Conservation (phyloP, 2,329 filamentous ascomycete species). For the Aschersonia sp. region DNA sequence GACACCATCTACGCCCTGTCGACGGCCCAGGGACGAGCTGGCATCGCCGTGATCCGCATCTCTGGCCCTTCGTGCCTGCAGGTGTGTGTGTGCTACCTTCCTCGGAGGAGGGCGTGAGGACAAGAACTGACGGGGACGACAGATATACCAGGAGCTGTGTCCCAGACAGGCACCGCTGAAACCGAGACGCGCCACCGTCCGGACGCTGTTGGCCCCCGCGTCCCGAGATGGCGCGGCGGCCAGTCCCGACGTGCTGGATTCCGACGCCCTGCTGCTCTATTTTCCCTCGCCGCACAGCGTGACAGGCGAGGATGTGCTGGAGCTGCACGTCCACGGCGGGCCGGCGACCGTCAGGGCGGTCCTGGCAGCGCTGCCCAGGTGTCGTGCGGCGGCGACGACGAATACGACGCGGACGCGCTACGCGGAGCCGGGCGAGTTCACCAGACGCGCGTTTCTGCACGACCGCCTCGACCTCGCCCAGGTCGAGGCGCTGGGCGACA, state of each 20-base stretch:
- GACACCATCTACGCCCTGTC: slow-evolving; percentile 87
- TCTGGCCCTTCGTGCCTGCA: slow-evolving; percentile 64
- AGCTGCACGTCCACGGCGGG: slow-evolving; percentile 90
- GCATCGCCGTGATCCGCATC: slow-evolving; percentile 79
- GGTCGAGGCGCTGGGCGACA: slow-evolving; percentile 51
- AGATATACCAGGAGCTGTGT: slow-evolving; percentile 38
- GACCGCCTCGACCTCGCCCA: slow-evolving; percentile 75
- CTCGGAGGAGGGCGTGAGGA: background rate
- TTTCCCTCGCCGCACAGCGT: slow-evolving; percentile 72
- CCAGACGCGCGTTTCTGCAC: slow-evolving; percentile 79
- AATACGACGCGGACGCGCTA: slow-evolving; percentile 48
- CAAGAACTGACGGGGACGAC: background rate
- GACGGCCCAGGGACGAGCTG: slow-evolving; percentile 70
- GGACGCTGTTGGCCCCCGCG: slow-evolving; percentile 51
- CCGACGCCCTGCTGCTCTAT: slow-evolving; percentile 65
- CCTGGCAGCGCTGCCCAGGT: slow-evolving; percentile 56
- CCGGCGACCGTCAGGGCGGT: slow-evolving; percentile 79
- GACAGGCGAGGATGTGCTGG: slow-evolving; percentile 84
- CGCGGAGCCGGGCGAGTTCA: slow-evolving; percentile 92
- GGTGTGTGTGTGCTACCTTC: slow-evolving; percentile 24
- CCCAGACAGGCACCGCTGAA: slow-evolving; percentile 28
- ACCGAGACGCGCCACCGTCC: slow-evolving; percentile 50
- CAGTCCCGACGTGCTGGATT: slow-evolving; percentile 45
- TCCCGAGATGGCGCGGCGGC: background rate
- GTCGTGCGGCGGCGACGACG: slow-evolving; percentile 9